Evolutionary conservation across 108 stramenopile genomes (phyloP), one percentile per base, ranked within the genome.

Genomic region (Phaeodactylum tricornutum): DNA sequence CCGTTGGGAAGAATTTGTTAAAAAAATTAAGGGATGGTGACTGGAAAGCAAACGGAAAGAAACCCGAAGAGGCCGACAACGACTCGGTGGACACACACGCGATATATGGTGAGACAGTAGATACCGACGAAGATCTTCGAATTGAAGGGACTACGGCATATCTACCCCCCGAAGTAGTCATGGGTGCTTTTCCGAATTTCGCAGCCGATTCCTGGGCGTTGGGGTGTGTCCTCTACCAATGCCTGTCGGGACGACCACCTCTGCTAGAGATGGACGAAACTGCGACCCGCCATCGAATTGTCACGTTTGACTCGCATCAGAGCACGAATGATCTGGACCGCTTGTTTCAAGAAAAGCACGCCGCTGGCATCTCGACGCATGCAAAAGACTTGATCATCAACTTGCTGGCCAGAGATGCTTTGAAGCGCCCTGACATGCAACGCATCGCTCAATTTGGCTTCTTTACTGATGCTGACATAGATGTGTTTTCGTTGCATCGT

Each of bases 71-170:
- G 8, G 26, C 25, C 17, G 60, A 43, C 31, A 50, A 44, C 9
- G 43, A 43, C 11, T n/a, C n/a, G n/a, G n/a, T n/a, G n/a, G n/a
- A n/a, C n/a, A n/a, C n/a, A n/a, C n/a, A n/a, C n/a, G n/a, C n/a
- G n/a, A n/a, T n/a, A n/a, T n/a, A n/a, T n/a, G n/a, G n/a, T n/a
- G n/a, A n/a, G n/a, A 54, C 47, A 1, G 29, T 24, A 12, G 66
- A 77, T 4, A 41, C 21, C 23, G 45, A 48, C 5, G 72, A 86
- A 36, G 94, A 95, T 61, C 29, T 50, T n/a, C 63, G 95, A 43
- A 70, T 94, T 20, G 98, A 98, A 66, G 96, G 95, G 14, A 98
- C 98, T 11, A 87, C 93, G 8, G 86, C 87, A 4, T 98, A 96
- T 58, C 71, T 98, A 26, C 91, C 98, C 19, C 98, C 98, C 4